These are phyloP conservation scores for Protea cynaroides DNA, from an alignment of 164 flowering plant species.

Conservation along the genomic window DNA sequence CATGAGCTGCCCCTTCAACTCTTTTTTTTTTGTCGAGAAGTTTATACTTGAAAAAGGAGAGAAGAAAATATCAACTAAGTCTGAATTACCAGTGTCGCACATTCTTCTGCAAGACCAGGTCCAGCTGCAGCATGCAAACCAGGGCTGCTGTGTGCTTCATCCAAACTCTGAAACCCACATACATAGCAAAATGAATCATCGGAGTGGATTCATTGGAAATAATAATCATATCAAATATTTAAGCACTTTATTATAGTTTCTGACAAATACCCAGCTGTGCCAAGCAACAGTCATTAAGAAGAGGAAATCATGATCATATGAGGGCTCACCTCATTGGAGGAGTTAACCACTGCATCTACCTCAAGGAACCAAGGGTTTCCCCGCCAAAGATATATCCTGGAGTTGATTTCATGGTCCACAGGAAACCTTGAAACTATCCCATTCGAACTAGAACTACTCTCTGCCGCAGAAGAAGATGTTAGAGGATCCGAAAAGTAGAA, in stretches of 20 bases:
- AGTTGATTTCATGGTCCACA: constrained; percentile 78
- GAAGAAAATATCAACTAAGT: not conserved
- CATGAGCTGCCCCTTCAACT: no score
- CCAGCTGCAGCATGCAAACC: constrained; percentile 99
- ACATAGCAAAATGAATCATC: constrained; percentile 1
- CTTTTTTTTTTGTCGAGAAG: no score
- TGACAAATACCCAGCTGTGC: no score
- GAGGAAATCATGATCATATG: no score
- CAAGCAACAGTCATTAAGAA: no score
- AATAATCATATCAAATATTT: no score
- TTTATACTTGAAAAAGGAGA: not conserved
- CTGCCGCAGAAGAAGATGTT: constrained; percentile 42
- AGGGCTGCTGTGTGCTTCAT: constrained; percentile 93
- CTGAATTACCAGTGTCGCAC: constrained; percentile 68
- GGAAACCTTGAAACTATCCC: constrained; percentile 77
- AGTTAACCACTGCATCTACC: constrained; percentile 98
- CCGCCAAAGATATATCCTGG: constrained; percentile 92
- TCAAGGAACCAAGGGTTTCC: constrained; percentile 98
- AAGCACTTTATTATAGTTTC: no score
- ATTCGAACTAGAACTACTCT: constrained; percentile 33
- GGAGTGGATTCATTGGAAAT: no score
- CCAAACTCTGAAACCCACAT: constrained; percentile 52
- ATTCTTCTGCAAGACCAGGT: constrained; percentile 94
- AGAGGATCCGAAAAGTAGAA: constrained; percentile 72
- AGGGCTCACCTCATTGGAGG: constrained; percentile 82